Percentiles rank a stretch among this genome's conserved stretches.
phyloP scores from a whole-genome alignment of 2,329 filamentous ascomycete genomes.

The Rhynchosporium secalis region DNA sequence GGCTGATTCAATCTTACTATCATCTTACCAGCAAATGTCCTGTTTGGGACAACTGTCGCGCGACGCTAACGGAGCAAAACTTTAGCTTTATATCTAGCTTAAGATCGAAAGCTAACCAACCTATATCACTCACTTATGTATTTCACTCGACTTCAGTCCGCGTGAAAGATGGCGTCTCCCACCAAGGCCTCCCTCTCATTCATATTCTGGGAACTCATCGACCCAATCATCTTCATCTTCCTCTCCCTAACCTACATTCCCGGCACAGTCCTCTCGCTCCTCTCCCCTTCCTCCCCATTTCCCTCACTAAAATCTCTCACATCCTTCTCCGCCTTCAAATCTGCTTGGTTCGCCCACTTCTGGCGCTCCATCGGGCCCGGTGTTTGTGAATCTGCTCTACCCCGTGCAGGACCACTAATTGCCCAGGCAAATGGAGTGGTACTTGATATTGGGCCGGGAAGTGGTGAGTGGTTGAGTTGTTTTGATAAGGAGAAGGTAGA shows the following conservation, averaged over 20 bases:
- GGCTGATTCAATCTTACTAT: too few species aligned
- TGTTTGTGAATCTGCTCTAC: constrained; percentile 46
- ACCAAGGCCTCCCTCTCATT: background rate
- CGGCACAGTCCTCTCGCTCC: constrained; percentile 48
- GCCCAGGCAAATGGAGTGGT: constrained; percentile 32
- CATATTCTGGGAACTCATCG: constrained; percentile 33
- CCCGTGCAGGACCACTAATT: constrained; percentile 48
- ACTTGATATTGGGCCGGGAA: constrained; percentile 61
- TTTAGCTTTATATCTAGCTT: background rate
- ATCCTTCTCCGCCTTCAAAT: constrained; percentile 42
- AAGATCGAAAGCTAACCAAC: background rate
- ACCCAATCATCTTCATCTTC: constrained; percentile 55
- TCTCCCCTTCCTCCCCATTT: constrained; percentile 40
- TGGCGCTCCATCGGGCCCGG: constrained; percentile 57
- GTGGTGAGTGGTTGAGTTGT: constrained; percentile 59
- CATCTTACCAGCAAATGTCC: too few species aligned
- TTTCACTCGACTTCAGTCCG: background rate
- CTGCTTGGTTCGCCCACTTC: constrained; percentile 60
- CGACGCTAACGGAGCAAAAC: background rate
- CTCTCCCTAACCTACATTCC: constrained; percentile 53
- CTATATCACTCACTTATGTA: background rate
- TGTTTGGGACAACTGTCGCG: background rate
- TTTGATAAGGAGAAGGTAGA: constrained; percentile 42
- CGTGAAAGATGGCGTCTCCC: background rate
- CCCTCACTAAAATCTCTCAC: constrained; percentile 40